Conservation (phyloP, 495 filamentous ascomycete genomes). For the Parmelia sp. region DNA sequence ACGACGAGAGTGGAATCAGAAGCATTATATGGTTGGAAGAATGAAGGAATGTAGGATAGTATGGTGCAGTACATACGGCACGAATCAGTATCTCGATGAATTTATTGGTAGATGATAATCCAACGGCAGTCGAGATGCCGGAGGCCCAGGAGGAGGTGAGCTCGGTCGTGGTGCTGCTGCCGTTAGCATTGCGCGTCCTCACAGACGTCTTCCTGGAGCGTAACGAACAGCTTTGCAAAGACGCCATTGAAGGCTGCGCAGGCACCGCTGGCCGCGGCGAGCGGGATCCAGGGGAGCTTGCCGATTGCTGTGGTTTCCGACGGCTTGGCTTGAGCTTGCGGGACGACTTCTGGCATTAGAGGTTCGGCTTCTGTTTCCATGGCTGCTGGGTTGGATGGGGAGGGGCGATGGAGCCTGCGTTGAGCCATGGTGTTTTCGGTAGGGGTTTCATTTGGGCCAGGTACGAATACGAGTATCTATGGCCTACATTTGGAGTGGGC, state of each 20-base stretch:
- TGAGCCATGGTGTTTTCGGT: slow-evolving; percentile 2
- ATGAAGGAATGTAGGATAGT: background rate
- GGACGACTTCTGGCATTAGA: slow-evolving; percentile 15
- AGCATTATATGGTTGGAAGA: background rate
- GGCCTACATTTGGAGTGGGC: background rate
- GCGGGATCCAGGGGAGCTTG: slow-evolving; percentile 59
- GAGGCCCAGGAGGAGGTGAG: slow-evolving; percentile 67
- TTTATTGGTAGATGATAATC: slow-evolving; percentile 27
- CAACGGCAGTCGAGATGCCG: slow-evolving; percentile 55
- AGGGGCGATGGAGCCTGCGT: background rate
- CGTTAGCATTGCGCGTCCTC: slow-evolving; percentile 8
- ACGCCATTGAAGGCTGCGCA: slow-evolving; percentile 93
- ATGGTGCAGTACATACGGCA: slow-evolving; percentile 17
- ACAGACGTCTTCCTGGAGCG: background rate
- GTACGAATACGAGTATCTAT: no score
- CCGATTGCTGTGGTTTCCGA: background rate
- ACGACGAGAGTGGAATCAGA: background rate
- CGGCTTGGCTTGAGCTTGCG: background rate
- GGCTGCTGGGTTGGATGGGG: background rate
- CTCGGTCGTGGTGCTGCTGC: slow-evolving; percentile 69
- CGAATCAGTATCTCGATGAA: slow-evolving; percentile 27
- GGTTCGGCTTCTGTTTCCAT: slow-evolving; percentile 19
- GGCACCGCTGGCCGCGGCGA: slow-evolving; percentile 76
- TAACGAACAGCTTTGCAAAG: slow-evolving; percentile 84
- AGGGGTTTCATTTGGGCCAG: background rate